phyloP scores from a whole-genome alignment of 192 early-diverging fungal species.

The Backusella circina region DNA sequence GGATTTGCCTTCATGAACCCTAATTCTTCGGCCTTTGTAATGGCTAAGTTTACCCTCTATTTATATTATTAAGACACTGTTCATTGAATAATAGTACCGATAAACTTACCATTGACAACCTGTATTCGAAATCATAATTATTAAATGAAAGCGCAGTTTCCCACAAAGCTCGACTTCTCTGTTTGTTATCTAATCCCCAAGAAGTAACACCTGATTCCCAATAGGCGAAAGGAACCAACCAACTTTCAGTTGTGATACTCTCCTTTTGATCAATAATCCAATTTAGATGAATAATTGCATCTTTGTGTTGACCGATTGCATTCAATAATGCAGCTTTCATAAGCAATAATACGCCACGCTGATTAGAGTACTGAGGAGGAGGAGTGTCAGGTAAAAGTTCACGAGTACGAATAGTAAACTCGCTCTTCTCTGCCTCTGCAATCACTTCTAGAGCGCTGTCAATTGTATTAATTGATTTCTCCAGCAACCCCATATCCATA shows the following conservation, averaged over 20 bases:
- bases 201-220: conserved; percentile 44
- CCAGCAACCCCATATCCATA: conserved; percentile 33
- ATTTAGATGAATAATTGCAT: conserved; percentile 35
- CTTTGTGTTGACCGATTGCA: conserved; percentile 34
- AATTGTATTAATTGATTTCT: conserved; percentile 8
- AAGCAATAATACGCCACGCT: conserved; percentile 38
- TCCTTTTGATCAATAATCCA: conserved; percentile 46
- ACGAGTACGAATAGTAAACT: conserved; percentile 18
- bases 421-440: conserved; percentile 21
- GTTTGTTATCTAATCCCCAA: conserved; percentile 34
- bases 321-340: conserved; percentile 49
- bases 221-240: conserved; percentile 47
- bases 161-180: conserved; percentile 37
- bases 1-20: not conserved
- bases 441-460: conserved; percentile 28
- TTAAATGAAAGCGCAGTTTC: conserved; percentile 34
- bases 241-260: conserved; percentile 38
- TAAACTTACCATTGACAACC: conserved; percentile 23
- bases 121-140: conserved; percentile 49
- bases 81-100: not conserved
- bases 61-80: not conserved
- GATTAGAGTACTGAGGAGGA: conserved; percentile 30
- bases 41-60: not conserved
- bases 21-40: conserved; percentile 5
- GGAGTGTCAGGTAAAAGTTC: conserved; percentile 21